These are phyloP conservation scores for Fusarium sp. DNA, from an alignment of 2,329 filamentous ascomycete genomes.

Conservation along the genomic window DNA sequence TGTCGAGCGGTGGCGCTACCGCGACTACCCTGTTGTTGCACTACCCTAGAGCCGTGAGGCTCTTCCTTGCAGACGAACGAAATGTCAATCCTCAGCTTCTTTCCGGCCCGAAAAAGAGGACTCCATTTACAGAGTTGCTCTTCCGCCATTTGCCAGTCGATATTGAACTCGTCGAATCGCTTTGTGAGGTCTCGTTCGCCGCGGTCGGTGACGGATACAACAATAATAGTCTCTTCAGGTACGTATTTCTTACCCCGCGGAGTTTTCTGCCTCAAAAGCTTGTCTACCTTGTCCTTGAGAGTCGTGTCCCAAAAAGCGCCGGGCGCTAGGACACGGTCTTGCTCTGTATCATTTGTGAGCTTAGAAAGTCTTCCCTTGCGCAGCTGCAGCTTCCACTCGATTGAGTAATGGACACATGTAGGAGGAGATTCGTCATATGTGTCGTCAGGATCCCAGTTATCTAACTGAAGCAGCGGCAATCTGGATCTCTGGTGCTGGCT, in stretches of 20 bases:
- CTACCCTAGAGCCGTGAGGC: conserved; percentile 6
- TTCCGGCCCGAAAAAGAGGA: conserved; percentile 7
- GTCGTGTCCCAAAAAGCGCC: conserved; percentile 14
- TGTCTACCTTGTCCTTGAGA: conserved; percentile 3
- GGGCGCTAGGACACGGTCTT: conserved; percentile 7
- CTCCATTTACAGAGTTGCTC: conserved; percentile 13
- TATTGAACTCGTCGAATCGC: background rate
- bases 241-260: background rate
- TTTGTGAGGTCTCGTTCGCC: too few relatives aligned
- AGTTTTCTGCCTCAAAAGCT: conserved; percentile 3
- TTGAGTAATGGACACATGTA: conserved; percentile 15
- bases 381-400: conserved; percentile 21
- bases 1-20: conserved; percentile 6
- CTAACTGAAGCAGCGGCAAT: conserved; percentile 9
- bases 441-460: conserved; percentile 10
- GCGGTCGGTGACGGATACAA: too few relatives aligned
- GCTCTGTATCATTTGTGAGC: conserved; percentile 5
- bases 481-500: background rate
- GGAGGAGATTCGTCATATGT: conserved; percentile 11
- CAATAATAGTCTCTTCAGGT: background rate
- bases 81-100: conserved; percentile 18
- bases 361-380: conserved; percentile 7
- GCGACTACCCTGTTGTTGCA: background rate
- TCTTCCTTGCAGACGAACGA: conserved; percentile 15
- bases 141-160: conserved; percentile 17